Evolutionary conservation across 2,329 filamentous ascomycete species (phyloP).

Genomic region (Alternaria angustiovoidea): DNA sequence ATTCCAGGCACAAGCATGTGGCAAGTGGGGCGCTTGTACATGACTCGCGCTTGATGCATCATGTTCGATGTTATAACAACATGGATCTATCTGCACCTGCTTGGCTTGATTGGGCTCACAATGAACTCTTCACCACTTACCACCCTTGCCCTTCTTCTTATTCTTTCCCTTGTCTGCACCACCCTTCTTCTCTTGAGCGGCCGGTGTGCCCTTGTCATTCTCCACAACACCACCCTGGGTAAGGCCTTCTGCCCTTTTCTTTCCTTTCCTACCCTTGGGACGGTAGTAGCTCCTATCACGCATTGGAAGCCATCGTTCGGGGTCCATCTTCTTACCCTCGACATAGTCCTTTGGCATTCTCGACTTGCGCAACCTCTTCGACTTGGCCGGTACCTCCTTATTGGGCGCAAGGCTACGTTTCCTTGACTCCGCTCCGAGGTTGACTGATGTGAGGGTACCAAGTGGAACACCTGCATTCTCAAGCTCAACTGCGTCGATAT

Average conservation of each 20-base stretch:
- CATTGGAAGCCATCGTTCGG: slow-evolving; percentile 92
- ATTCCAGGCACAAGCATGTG: not conserved
- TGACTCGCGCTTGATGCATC: slow-evolving; percentile 4
- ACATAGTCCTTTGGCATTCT: slow-evolving; percentile 78
- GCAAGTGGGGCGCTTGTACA: slow-evolving; percentile 12
- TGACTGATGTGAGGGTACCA: slow-evolving; percentile 35
- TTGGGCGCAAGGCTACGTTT: slow-evolving; percentile 46
- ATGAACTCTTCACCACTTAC: slow-evolving; percentile 34
- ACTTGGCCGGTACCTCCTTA: slow-evolving; percentile 59
- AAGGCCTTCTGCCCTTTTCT: slow-evolving; percentile 73
- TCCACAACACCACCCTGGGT: slow-evolving; percentile 86
- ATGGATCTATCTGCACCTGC: not conserved
- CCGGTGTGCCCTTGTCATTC: slow-evolving; percentile 63
- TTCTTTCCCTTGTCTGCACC: slow-evolving; percentile 44
- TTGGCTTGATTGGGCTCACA: not conserved
- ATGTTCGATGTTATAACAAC: not conserved
- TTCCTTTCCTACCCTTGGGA: slow-evolving; percentile 91
- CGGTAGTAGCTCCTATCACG: slow-evolving; percentile 87
- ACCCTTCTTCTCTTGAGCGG: slow-evolving; percentile 42
- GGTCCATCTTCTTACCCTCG: slow-evolving; percentile 80
- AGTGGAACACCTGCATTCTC: slow-evolving; percentile 71
- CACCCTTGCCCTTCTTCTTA: slow-evolving; percentile 50
- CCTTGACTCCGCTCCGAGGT: slow-evolving; percentile 51
- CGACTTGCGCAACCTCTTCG: slow-evolving; percentile 66
- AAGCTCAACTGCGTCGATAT: slow-evolving; percentile 68